Conservation (phyloP, 192 early-diverging fungal genomes). For the Gamsiella multidivaricata region DNA sequence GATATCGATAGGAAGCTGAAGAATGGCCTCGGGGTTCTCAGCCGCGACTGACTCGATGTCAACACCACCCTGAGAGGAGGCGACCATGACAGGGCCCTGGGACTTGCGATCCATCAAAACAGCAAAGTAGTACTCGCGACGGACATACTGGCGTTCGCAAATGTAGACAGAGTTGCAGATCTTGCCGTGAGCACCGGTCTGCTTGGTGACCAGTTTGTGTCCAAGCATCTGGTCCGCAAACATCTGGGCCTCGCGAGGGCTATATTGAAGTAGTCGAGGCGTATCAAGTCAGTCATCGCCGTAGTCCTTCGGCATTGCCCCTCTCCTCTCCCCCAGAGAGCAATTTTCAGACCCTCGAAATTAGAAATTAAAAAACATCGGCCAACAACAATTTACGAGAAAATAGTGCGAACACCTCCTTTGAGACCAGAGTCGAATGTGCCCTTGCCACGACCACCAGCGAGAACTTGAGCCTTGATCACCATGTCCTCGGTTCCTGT, state of each 20-base stretch:
- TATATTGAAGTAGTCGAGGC: slow-evolving; percentile 32
- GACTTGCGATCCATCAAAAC: slow-evolving; percentile 96
- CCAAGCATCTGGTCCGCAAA: slow-evolving; percentile 96
- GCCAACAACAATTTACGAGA: slow-evolving; percentile 92
- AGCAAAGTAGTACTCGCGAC: slow-evolving; percentile 99
- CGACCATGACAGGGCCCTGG: slow-evolving; percentile 95
- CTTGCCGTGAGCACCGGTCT: slow-evolving; percentile 95
- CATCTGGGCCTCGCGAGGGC: slow-evolving; percentile 87
- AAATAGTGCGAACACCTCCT: slow-evolving; percentile 95
- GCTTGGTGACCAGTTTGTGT: slow-evolving; percentile 98
- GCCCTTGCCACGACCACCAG: slow-evolving; percentile 99
- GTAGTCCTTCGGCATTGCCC: too few relatives aligned
- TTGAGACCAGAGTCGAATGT: slow-evolving; percentile 94
- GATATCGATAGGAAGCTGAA: slow-evolving; percentile 93
- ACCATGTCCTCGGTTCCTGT: slow-evolving; percentile 75
- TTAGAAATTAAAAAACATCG: too few relatives aligned
- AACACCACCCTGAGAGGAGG: slow-evolving; percentile 97
- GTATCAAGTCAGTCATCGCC: too few relatives aligned
- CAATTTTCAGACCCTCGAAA: too few relatives aligned
- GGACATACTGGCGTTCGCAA: slow-evolving; percentile 95
- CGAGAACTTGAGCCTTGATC: slow-evolving; percentile 91
- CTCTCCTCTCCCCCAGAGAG: too few relatives aligned
- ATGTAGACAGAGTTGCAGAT: slow-evolving; percentile 95
- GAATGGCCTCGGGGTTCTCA: slow-evolving; percentile 95
- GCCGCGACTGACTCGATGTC: slow-evolving; percentile 97